Conservation (phyloP, 306 rosid species). For the Trifolium fragiferum region DNA sequence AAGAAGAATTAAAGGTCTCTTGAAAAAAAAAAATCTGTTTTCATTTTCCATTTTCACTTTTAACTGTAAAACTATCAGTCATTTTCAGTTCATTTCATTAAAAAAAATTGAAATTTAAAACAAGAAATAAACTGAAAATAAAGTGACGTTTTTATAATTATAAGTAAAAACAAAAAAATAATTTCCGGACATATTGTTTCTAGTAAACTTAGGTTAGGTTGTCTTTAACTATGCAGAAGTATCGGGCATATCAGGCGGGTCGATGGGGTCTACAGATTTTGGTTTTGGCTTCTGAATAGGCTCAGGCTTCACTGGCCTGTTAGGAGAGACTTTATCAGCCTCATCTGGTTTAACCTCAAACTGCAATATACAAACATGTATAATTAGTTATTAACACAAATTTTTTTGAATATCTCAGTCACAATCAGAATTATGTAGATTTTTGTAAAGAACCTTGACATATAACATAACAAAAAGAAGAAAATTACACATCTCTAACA, state of each 20-base stretch:
- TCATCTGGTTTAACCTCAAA: constrained; percentile 54
- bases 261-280: constrained; percentile 41
- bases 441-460: background rate
- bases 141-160: constrained; percentile 11
- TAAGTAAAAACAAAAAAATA: background rate
- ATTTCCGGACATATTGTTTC: background rate
- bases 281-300: constrained; percentile 53
- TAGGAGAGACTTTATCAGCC: constrained; percentile 73
- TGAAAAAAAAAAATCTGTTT: background rate
- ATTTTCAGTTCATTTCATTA: constrained; percentile 1
- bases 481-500: background rate
- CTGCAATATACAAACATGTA: constrained; percentile 54
- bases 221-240: constrained; percentile 61
- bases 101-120: background rate
- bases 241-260: constrained; percentile 47
- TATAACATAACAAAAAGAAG: background rate
- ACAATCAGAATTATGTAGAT: background rate
- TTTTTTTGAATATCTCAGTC: background rate
- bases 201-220: background rate
- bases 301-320: constrained; percentile 62
- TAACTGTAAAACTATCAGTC: constrained; percentile 1
- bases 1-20: background rate
- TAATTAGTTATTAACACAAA: constrained; percentile 15
- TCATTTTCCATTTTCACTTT: background rate
- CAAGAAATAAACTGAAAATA: background rate